A percentile compares a stretch with the other conserved stretches of the same genome.
Evolutionary conservation across 2,329 filamentous ascomycete genomes (phyloP).

Genomic region (Emmonsia crescens): DNA sequence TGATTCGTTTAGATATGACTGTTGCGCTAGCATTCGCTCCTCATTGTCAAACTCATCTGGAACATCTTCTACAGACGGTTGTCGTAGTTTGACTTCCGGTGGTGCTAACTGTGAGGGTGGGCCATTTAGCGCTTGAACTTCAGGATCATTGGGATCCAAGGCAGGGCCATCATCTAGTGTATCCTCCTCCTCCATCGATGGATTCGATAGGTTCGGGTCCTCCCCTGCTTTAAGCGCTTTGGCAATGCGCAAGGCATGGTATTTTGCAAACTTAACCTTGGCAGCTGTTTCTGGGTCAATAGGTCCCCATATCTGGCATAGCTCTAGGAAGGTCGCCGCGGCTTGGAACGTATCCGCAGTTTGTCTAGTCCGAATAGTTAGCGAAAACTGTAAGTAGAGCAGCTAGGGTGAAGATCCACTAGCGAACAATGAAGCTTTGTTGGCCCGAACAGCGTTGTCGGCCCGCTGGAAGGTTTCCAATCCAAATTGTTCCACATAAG

Average conservation of each 20-base stretch:
- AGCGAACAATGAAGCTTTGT: conserved; percentile 66
- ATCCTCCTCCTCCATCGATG: conserved; percentile 42
- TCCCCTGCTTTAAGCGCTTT: conserved; percentile 84
- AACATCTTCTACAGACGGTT: conserved; percentile 50
- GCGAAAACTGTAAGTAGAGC: neutral
- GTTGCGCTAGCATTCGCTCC: conserved; percentile 33
- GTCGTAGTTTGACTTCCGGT: conserved; percentile 34
- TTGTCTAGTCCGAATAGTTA: conserved; percentile 45
- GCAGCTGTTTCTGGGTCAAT: conserved; percentile 64
- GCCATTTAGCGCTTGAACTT: conserved; percentile 46
- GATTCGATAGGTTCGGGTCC: conserved; percentile 87
- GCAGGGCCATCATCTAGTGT: conserved; percentile 37
- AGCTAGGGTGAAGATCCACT: conserved; percentile 7
- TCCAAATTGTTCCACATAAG: conserved; percentile 90
- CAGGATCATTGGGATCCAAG: conserved; percentile 55
- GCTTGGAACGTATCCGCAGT: conserved; percentile 92
- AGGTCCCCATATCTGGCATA: conserved; percentile 72
- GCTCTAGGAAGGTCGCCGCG: conserved; percentile 81
- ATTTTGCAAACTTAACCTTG: conserved; percentile 95
- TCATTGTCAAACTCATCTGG: conserved; percentile 46
- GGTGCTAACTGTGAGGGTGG: conserved; percentile 25
- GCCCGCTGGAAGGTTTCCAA: conserved; percentile 77
- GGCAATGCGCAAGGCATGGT: conserved; percentile 80
- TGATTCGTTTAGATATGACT: conserved; percentile 41
- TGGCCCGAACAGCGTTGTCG: conserved; percentile 67